phyloP scores from a whole-genome alignment of 2,329 filamentous ascomycete species.

The Colletotrichum eremochloae region DNA sequence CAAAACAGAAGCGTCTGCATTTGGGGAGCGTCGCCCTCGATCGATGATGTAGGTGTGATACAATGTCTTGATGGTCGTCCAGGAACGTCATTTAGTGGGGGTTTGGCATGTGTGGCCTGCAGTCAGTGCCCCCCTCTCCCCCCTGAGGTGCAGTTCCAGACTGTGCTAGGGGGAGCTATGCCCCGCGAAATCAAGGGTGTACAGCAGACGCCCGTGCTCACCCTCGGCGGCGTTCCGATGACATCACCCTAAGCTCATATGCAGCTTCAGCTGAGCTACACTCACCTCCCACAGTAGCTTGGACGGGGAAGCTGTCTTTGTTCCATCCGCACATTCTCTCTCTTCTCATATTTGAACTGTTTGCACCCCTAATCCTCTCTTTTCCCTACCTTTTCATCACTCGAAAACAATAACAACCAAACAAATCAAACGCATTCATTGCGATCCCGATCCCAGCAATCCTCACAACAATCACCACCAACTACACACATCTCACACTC shows the following conservation, averaged over 20 bases:
- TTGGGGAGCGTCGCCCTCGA: not conserved
- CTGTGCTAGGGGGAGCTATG: constrained; percentile 1
- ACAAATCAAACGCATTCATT: constrained; percentile 8
- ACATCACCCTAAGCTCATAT: constrained; percentile 39
- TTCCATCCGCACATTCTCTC: not conserved
- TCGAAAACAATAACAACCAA: constrained; percentile 1
- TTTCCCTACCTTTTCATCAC: not conserved
- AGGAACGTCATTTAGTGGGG: constrained; percentile 33
- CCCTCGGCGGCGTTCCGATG: constrained; percentile 14
- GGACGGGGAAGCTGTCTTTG: not conserved
- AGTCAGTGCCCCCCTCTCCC: not conserved
- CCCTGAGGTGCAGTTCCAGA: constrained; percentile 14
- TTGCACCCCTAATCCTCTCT: not conserved
- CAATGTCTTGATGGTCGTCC: constrained; percentile 37
- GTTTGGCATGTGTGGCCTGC: constrained; percentile 1
- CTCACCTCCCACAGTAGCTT: not conserved
- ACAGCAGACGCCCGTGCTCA: not conserved
- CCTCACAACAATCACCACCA: constrained; percentile 1
- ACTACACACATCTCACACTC: constrained; percentile 7
- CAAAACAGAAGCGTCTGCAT: constrained; percentile 7
- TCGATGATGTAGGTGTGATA: constrained; percentile 43
- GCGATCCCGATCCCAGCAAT: not conserved
- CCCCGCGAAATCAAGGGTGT: constrained; percentile 28
- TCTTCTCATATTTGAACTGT: constrained; percentile 24
- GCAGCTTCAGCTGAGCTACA: constrained; percentile 7